Conservation (phyloP, 208 protist genomes). For the Novymonas esmeraldas region DNA sequence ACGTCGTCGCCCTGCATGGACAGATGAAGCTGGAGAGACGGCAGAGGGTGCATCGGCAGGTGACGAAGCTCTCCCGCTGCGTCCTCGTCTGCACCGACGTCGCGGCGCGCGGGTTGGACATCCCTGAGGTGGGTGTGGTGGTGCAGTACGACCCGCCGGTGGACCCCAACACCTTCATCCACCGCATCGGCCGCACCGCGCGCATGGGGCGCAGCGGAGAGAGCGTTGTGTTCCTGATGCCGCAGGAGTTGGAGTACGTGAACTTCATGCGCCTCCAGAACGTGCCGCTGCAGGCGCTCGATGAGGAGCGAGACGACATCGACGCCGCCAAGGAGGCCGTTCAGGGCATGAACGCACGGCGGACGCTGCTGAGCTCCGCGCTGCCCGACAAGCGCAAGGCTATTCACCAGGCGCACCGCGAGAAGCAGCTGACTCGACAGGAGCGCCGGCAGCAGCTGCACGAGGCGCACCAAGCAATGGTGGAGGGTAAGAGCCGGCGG, state of each 20-base stretch:
- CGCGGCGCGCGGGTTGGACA: conserved; percentile 96
- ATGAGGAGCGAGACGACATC: conserved; percentile 72
- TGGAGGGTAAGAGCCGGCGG: conserved; percentile 34
- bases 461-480: conserved; percentile 53
- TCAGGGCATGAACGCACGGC: conserved; percentile 61
- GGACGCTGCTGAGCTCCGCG: conserved; percentile 76
- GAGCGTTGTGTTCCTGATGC: conserved; percentile 94
- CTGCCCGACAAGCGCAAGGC: conserved; percentile 65
- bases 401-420: conserved; percentile 71
- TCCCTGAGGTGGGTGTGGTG: conserved; percentile 95
- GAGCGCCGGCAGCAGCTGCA: conserved; percentile 72
- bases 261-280: conserved; percentile 93
- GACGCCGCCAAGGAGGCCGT: conserved; percentile 56
- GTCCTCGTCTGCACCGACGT: conserved; percentile 97
- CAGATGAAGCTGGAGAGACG: conserved; percentile 92
- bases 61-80: conserved; percentile 57
- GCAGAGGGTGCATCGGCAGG: conserved; percentile 76
- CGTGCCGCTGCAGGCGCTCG: conserved; percentile 76
- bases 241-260: conserved; percentile 94
- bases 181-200: conserved; percentile 97
- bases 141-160: conserved; percentile 98
- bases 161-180: conserved; percentile 95
- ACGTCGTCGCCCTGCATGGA: conserved; percentile 90
- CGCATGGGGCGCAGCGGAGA: conserved; percentile 94
- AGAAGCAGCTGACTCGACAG: conserved; percentile 70